Evolutionary conservation across 768 basidiomycete species (phyloP).

Genomic region (Trametes meyenii): DNA sequence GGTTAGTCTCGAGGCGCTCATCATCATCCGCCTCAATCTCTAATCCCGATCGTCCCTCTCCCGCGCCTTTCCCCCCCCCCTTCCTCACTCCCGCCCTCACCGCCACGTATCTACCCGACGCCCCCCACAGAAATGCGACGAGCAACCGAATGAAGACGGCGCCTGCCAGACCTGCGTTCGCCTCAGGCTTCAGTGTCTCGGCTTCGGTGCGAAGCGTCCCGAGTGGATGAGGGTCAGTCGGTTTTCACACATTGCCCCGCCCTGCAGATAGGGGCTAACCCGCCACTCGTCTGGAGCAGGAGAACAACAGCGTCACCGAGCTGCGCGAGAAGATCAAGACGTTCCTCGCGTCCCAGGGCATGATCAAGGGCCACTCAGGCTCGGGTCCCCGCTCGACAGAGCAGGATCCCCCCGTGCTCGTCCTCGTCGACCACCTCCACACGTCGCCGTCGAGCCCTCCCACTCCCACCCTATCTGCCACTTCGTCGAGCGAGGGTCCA

Average conservation of each 20-base stretch:
- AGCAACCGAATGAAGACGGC: slow-evolving; percentile 61
- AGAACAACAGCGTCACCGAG: slow-evolving; percentile 65
- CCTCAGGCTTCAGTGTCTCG: slow-evolving; percentile 81
- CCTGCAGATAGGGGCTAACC: slow-evolving; percentile 3
- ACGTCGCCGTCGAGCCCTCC: slow-evolving; percentile 44
- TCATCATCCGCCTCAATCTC: slow-evolving; percentile 20
- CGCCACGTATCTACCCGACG: neutral
- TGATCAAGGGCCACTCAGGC: slow-evolving; percentile 89
- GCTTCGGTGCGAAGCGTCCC: slow-evolving; percentile 83
- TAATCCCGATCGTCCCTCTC: slow-evolving; percentile 21
- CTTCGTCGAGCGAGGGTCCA: slow-evolving; percentile 42
- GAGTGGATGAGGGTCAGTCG: slow-evolving; percentile 79
- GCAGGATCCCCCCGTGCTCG: slow-evolving; percentile 58
- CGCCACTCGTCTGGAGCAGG: slow-evolving; percentile 45
- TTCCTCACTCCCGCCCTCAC: slow-evolving; percentile 20
- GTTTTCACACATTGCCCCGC: slow-evolving; percentile 11
- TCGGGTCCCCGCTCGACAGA: slow-evolving; percentile 61
- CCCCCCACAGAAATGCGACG: slow-evolving; percentile 78
- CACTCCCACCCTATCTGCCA: slow-evolving; percentile 51
- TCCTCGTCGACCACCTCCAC: slow-evolving; percentile 49
- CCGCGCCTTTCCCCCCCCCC: slow-evolving; percentile 23
- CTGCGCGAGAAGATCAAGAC: slow-evolving; percentile 79
- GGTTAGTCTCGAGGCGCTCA: slow-evolving; percentile 44
- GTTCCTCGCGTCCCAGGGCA: slow-evolving; percentile 79
- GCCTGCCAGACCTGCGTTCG: slow-evolving; percentile 78